phyloP scores from a whole-genome alignment of 2,329 filamentous ascomycete genomes.

The Periglandula ipomoeae region DNA sequence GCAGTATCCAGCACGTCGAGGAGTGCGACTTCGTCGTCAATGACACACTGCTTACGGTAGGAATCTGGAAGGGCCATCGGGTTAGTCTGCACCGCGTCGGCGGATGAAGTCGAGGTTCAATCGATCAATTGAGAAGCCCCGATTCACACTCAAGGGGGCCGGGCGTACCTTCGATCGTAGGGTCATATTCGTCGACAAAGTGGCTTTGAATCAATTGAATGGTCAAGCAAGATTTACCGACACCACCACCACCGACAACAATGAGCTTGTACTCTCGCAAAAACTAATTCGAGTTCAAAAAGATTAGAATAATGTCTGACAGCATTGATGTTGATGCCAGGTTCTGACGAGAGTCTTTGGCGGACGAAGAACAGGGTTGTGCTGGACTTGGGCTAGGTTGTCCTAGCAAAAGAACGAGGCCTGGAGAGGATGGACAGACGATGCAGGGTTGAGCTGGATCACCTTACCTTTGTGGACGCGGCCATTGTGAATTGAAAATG shows the following conservation, averaged over 20 bases:
- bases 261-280: conserved; percentile 92
- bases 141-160: neutral
- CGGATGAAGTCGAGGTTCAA: neutral
- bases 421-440: neutral
- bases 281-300: conserved; percentile 53
- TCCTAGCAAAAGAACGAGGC: neutral
- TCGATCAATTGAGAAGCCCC: neutral
- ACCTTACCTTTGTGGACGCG: conserved; percentile 26
- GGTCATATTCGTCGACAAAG: conserved; percentile 99
- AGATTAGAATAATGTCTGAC: neutral
- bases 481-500: conserved; percentile 20
- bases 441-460: neutral
- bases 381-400: neutral
- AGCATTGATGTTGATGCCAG: neutral
- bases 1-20: conserved; percentile 98
- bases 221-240: conserved; percentile 97
- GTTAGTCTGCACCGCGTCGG: neutral
- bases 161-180: conserved; percentile 83
- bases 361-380: neutral
- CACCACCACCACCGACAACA: conserved; percentile 93
- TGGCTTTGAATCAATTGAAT: conserved; percentile 94
- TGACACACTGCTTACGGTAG: conserved; percentile 99
- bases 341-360: neutral
- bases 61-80: conserved; percentile 59
- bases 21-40: conserved; percentile 95